Base-by-base conservation (phyloP, 257 asterid species). In the Solanum pimpinellifolium region DNA sequence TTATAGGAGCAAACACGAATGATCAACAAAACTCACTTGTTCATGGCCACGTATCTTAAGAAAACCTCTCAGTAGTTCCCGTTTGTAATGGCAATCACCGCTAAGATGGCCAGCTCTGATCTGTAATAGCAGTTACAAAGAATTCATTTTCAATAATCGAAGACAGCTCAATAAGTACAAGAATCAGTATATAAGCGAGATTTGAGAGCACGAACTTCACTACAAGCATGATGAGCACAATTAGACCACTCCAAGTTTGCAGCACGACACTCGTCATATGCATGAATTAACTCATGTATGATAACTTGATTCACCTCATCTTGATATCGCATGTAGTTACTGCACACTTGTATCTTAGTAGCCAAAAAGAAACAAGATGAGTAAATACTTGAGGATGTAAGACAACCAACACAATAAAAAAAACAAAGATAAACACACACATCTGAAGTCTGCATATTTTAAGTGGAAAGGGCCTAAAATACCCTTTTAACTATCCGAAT, bases 221-320 rank as follows among this genome's bases (percentile, higher is more conserved):
- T 94, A 88, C 98, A 94, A 73, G 98, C 98, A 87, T 94, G 99
- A 90, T 97, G 99, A 87, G 98, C 96, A 47, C 99, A 95, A 87
- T 93, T 86, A 44, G 91, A n/a, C 99, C 98, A 95, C 83, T 95
- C 92, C 93, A 97, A 87, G 88, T 95, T 95, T 23, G 93, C 96
- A 52, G 94, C 97, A 31, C 98, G 96, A 46, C 99, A 97, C 7
- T 97, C 98, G 52, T 95, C 98, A 62, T 95, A 97, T 6, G 98
- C 98, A 90, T 97, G 99, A 88, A 97, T 97, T 88, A 97, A 97
- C 93, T 97, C 99, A 83, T 95, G 99, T 88, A 94, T 94, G 89
- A 97, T 92, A 46, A 94, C 98, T 91, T 95, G 99, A 87, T 91
- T 94, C 66, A 95, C 98, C 86, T 97, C 96, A 86, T 95, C 99